A percentile compares a stretch with the other conserved stretches of the same genome.
These are phyloP conservation scores for Symbiodinium pilosum DNA, from an alignment of 73 alveolate species.

Conservation along the genomic window DNA sequence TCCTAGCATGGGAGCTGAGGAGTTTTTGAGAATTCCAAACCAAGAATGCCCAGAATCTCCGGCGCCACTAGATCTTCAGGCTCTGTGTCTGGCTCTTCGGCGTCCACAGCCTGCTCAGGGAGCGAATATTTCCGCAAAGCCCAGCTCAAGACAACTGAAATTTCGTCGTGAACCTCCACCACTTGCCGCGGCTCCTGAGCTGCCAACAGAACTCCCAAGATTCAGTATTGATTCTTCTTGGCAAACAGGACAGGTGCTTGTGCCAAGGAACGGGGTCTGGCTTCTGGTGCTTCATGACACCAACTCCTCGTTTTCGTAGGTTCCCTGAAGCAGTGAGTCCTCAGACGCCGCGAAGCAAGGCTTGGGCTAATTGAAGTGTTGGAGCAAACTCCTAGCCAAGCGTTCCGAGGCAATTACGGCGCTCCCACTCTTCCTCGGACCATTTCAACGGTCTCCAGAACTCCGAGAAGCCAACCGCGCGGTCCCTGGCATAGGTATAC, in stretches of 20 bases:
- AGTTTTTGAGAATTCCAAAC: no score
- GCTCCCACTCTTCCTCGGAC: conserved; percentile 75
- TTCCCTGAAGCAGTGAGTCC: conserved; percentile 61
- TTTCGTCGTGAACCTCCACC: background rate
- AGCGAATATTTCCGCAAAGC: no score
- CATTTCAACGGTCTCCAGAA: conserved; percentile 78
- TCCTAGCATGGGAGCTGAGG: no score
- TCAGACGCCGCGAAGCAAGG: background rate
- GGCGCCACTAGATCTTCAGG: conserved; percentile 51
- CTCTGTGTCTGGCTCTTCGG: background rate
- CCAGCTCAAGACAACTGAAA: no score
- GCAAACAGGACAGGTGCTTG: background rate
- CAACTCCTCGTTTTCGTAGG: conserved; percentile 36
- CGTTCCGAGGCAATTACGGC: no score
- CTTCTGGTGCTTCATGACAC: background rate
- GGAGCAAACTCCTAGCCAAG: no score
- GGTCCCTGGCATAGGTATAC: conserved; percentile 83
- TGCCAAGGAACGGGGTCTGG: background rate
- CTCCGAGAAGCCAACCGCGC: conserved; percentile 83
- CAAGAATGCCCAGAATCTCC: conserved; percentile 22
- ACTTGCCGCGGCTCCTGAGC: background rate
- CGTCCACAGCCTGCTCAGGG: no score
- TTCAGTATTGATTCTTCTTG: no score
- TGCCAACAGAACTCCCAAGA: no score
- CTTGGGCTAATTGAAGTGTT: no score